Base-by-base conservation (phyloP, 2,329 filamentous ascomycete genomes). In the Cercospora janseana region DNA sequence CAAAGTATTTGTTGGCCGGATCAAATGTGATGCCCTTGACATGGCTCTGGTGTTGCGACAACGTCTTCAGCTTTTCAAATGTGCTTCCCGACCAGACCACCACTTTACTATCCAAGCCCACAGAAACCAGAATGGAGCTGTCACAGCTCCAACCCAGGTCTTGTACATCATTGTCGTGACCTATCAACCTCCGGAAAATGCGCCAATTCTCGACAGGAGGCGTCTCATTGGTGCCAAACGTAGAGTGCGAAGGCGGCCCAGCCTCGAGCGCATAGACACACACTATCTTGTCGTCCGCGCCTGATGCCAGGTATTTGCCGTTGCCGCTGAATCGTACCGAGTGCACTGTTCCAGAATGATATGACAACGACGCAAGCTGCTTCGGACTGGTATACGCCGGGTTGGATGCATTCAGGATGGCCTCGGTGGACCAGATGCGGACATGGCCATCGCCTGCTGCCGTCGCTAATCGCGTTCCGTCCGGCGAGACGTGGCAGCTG, bases 21-120 rank as follows among this genome's bases (percentile, higher is more conserved):
- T 98, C 93, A 66, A 98, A 98, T 0, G 92, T 95, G 63, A 98
- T 94, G 55, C 94, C 93, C 70, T 98, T 98, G 73, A 98, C 93
- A 68, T 97, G 94, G 68, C 90, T 96, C 69, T 95, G 89, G 70
- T 98, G 93, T 51, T 91, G 86, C 2, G 90, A 84, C 4, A 98
- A 75, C 3, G 89, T 92, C 78, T 97, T 97, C 59, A 98, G 79
- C 73, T 95, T 97, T 73, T 98, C 93, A 62, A 98, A 98, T 0
- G 91, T 97, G 70, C 94, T 87, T 1, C 93, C 94, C 1, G 92
- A 97, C 93, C 93, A 98, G 16, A 98, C 87, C 7, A 98, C 93
- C 10, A 98, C 86, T 72, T 98, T 98, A 34, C 93, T 97, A 71
- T 98, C 93, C 60, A 98, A 75, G 1, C 93, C 94, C 20, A 98